phyloP scores from a whole-genome alignment of 257 asterid genomes.

The Perilla frutescens region DNA sequence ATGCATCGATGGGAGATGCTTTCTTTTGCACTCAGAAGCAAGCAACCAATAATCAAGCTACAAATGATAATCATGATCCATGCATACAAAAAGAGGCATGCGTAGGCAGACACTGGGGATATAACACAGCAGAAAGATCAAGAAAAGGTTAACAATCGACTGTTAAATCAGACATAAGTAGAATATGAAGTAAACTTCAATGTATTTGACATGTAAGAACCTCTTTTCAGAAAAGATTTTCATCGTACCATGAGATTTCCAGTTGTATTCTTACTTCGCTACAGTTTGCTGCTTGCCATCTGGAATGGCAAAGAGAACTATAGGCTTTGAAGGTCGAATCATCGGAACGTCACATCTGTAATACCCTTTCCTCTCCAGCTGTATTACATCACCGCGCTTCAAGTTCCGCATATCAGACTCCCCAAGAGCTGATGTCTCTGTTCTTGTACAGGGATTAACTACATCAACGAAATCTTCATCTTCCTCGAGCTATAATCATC shows the following conservation, averaged over 20 bases:
- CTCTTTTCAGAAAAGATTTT: too few species aligned
- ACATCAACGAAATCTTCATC: slow-evolving; percentile 79
- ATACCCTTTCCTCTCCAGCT: slow-evolving; percentile 93
- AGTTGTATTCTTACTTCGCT: slow-evolving; percentile 44
- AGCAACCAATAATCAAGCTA: too few species aligned
- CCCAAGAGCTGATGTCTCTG: slow-evolving; percentile 76
- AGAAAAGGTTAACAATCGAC: too few species aligned
- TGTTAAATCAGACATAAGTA: too few species aligned
- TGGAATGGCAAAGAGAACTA: slow-evolving; percentile 82
- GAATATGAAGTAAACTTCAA: too few species aligned
- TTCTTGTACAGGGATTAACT: slow-evolving; percentile 74
- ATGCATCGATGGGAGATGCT: too few species aligned
- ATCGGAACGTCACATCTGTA: slow-evolving; percentile 87
- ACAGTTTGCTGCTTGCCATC: slow-evolving; percentile 88
- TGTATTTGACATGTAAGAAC: too few species aligned
- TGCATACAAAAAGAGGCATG: too few species aligned
- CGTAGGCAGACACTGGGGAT: too few species aligned
- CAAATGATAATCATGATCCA: too few species aligned
- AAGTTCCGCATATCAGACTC: slow-evolving; percentile 88
- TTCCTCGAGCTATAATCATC: slow-evolving; percentile 77
- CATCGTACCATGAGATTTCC: neutral
- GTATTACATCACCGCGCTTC: slow-evolving; percentile 80
- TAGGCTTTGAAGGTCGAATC: slow-evolving; percentile 63
- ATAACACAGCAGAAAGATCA: too few species aligned
- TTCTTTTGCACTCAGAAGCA: too few species aligned